Evolutionary conservation across 225 moss, liverwort and hornwort species (phyloP).

Genomic region (Straminergon stramineum): DNA sequence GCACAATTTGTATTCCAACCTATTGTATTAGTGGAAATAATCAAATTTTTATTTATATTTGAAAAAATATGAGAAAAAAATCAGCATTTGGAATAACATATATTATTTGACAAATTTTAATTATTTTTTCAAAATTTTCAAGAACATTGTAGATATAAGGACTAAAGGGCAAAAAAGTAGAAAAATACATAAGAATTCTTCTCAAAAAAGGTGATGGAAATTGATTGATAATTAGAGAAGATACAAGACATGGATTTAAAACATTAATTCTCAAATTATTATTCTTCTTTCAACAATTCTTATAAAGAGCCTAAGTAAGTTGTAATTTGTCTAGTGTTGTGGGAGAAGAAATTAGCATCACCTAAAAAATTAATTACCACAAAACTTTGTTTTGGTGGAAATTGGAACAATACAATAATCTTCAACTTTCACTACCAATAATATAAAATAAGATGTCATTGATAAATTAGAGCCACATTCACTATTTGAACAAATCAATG

Average conservation of each 20-base stretch:
- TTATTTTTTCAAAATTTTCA: background rate
- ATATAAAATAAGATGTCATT: background rate
- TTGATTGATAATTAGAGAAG: too few relatives aligned
- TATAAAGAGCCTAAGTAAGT: rapidly evolving
- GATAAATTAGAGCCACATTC: background rate
- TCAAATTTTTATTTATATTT: background rate
- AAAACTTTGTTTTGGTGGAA: background rate
- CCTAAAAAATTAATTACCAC: rapidly evolving
- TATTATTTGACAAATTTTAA: background rate
- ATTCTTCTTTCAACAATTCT: background rate
- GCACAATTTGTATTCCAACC: too few relatives aligned
- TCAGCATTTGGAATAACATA: background rate
- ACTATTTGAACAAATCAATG: background rate
- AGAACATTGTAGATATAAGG: rapidly evolving
- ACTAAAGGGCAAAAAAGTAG: too few relatives aligned
- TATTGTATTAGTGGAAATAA: background rate
- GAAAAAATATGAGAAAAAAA: rapidly evolving
- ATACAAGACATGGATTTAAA: too few relatives aligned
- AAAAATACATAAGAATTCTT: background rate
- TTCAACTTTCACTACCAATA: background rate
- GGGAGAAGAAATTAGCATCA: rapidly evolving
- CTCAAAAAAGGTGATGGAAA: background rate
- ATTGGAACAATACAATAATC: background rate
- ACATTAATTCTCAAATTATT: too few relatives aligned
- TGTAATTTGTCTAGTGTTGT: background rate